phyloP scores from a whole-genome alignment of 2,329 filamentous ascomycete species.

The Pyricularia sp. region DNA sequence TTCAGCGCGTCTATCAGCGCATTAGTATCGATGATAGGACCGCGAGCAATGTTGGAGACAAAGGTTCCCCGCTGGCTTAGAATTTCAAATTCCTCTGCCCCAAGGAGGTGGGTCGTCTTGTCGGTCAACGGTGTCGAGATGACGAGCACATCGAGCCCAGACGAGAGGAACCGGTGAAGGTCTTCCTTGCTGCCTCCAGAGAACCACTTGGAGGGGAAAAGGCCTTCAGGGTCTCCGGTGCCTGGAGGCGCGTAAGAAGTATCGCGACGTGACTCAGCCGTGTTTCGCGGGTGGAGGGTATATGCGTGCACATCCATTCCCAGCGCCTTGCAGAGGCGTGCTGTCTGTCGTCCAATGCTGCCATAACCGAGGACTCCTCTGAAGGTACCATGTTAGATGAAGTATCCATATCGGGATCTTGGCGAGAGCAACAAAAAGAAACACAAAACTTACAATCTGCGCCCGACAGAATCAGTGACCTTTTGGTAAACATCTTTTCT shows the following conservation, averaged over 20 bases:
- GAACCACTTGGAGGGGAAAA: constrained; percentile 31
- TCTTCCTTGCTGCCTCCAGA: constrained; percentile 21
- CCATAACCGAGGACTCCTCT: constrained; percentile 36
- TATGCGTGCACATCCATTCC: constrained; percentile 62
- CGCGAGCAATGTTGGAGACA: constrained; percentile 53
- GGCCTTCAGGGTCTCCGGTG: constrained; percentile 37
- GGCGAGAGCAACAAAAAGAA: not conserved
- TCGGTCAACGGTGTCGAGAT: constrained; percentile 30
- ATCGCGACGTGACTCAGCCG: constrained; percentile 49
- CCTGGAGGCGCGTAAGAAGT: constrained; percentile 54
- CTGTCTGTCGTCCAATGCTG: constrained; percentile 33
- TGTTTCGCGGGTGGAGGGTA: constrained; percentile 42
- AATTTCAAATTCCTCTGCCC: constrained; percentile 20
- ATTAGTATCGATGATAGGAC: constrained; percentile 16
- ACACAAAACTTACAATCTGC: constrained; percentile 20
- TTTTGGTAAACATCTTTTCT: constrained; percentile 2
- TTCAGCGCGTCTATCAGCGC: constrained; percentile 43
- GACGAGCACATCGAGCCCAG: constrained; percentile 31
- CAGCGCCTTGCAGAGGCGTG: constrained; percentile 42
- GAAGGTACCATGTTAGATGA: not conserved
- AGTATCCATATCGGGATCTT: not conserved
- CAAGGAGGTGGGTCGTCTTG: constrained; percentile 29
- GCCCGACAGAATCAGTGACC: constrained; percentile 20
- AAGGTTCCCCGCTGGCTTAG: constrained; percentile 29
- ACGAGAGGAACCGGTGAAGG: constrained; percentile 29